Conservation (phyloP, 225 moss, liverwort and hornwort species). For the Marchantia polymorpha region DNA sequence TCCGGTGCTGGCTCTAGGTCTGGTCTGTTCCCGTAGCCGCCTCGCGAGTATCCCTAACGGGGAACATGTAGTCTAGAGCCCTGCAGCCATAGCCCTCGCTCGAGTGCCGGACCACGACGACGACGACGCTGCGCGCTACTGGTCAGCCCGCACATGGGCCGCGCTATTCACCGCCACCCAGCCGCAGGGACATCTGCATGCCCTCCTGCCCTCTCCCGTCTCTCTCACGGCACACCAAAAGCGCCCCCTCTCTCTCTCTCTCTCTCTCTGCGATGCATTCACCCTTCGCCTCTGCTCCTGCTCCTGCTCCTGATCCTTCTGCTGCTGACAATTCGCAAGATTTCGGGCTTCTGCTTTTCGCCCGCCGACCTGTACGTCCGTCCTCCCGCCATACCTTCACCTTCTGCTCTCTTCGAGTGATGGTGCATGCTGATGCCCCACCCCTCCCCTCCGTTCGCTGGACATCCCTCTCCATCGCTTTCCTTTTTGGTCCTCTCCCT, state of each 20-base stretch:
- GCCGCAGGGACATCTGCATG: background rate
- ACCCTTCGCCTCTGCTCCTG: no score
- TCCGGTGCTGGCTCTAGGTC: no score
- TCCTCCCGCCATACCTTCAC: background rate
- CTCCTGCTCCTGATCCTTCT: no score
- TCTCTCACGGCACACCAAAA: background rate
- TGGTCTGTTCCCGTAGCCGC: background rate
- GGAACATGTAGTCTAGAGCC: background rate
- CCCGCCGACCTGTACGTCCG: background rate
- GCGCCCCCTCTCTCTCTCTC: no score
- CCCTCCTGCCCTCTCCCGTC: background rate
- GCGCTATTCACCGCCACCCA: background rate
- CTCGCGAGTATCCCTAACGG: background rate
- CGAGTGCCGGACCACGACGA: no score
- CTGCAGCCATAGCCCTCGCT: no score
- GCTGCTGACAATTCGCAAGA: background rate
- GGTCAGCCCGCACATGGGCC: background rate
- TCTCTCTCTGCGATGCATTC: background rate
- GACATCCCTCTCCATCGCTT: background rate
- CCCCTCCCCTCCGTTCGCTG: no score
- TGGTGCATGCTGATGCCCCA: no score
- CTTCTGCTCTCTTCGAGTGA: background rate
- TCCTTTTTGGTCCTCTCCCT: background rate
- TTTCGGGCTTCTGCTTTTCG: background rate
- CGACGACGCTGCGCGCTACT: background rate